A percentile compares a stretch with the other conserved stretches of the same genome.
These are phyloP conservation scores for Globisporangium okanoganense DNA, from an alignment of 352 stramenopile genomes.

Conservation along the genomic window DNA sequence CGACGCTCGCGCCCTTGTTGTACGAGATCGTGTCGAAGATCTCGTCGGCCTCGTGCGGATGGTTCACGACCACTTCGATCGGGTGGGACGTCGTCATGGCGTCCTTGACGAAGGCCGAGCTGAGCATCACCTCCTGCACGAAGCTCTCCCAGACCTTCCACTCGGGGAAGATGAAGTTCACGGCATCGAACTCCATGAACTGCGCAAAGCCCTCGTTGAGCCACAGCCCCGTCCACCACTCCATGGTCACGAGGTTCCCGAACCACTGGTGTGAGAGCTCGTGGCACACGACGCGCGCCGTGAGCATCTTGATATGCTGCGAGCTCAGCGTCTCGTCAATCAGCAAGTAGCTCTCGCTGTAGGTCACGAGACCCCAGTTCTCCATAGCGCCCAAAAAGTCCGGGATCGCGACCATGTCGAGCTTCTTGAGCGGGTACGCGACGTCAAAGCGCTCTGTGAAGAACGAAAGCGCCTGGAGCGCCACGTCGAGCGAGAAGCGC, in stretches of 20 bases:
- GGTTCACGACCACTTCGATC: slow-evolving; percentile 94
- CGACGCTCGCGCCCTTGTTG: slow-evolving; percentile 85
- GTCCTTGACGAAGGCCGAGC: slow-evolving; percentile 91
- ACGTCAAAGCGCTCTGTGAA: slow-evolving; percentile 75
- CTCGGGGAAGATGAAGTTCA: slow-evolving; percentile 90
- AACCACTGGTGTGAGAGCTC: slow-evolving; percentile 98
- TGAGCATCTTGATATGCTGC: slow-evolving; percentile 54
- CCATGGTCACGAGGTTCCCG: slow-evolving; percentile 98
- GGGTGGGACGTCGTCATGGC: slow-evolving; percentile 88
- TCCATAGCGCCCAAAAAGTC: slow-evolving; percentile 96
- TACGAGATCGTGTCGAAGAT: slow-evolving; percentile 99
- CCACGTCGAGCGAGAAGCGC: slow-evolving; percentile 87
- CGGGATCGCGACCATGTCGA: slow-evolving; percentile 96
- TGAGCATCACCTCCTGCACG: slow-evolving; percentile 65
- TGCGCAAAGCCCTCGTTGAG: slow-evolving; percentile 98
- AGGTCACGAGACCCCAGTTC: slow-evolving; percentile 95
- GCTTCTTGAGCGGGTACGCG: slow-evolving; percentile 96
- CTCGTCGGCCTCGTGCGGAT: slow-evolving; percentile 94
- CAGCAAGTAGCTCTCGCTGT: slow-evolving; percentile 91
- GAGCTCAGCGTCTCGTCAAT: slow-evolving; percentile 69
- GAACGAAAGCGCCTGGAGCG: slow-evolving; percentile 58
- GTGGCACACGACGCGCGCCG: slow-evolving; percentile 95
- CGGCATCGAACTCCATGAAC: slow-evolving; percentile 95
- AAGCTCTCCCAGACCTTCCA: slow-evolving; percentile 97
- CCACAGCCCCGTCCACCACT: slow-evolving; percentile 95